Percentiles rank a stretch among this genome's conserved stretches.
These are phyloP conservation scores for Jamesozyma jinghongensis DNA, from an alignment of 805 yeast genomes.

Conservation along the genomic window DNA sequence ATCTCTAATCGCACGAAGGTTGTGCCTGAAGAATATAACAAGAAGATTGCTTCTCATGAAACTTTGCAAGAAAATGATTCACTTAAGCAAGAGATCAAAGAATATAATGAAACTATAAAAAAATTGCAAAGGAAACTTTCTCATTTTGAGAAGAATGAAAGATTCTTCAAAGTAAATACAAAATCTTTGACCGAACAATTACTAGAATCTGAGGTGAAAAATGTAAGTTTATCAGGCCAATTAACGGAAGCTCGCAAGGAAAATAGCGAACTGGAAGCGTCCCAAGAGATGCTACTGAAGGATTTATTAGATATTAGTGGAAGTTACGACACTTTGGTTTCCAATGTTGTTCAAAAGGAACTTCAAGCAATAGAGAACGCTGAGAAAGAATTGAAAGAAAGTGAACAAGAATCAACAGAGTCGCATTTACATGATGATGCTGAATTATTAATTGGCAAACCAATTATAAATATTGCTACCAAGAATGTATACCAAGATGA, in stretches of 20 bases:
- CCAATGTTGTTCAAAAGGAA: background rate
- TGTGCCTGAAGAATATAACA: no score
- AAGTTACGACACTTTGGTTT: background rate
- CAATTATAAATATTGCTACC: no score
- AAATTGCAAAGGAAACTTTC: conserved; percentile 3
- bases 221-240: conserved; percentile 9
- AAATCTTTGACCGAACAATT: conserved; percentile 7
- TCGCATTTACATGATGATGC: no score
- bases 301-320: background rate
- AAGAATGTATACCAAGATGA: no score
- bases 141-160: conserved; percentile 4
- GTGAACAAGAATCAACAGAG: no score
- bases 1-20: no score
- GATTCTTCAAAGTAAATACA: conserved; percentile 1
- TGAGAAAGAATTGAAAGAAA: no score
- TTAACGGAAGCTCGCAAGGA: conserved; percentile 1
- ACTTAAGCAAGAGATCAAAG: background rate
- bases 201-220: conserved; percentile 6
- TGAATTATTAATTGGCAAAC: no score
- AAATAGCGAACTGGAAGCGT: background rate
- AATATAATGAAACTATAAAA: background rate
- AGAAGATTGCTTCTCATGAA: background rate
- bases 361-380: background rate
- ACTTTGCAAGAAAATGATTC: background rate
- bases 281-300: background rate